A percentile compares a stretch with the other conserved stretches of the same genome.
These are phyloP conservation scores for Trichoderma sp. DNA, from an alignment of 2,329 filamentous ascomycete genomes.

Conservation along the genomic window DNA sequence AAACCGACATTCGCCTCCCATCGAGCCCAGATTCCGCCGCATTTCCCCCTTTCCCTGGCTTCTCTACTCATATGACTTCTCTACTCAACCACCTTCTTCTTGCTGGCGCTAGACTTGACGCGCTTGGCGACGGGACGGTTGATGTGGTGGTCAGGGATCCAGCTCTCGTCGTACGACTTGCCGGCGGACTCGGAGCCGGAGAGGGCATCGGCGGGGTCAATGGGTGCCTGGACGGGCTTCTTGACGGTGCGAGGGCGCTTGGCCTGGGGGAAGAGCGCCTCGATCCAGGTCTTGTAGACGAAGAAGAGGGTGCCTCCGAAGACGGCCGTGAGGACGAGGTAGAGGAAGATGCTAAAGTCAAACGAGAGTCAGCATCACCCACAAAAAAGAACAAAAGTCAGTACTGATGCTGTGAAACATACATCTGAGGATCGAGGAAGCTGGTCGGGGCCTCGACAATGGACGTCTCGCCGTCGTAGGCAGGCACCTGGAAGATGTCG, in stretches of 20 bases:
- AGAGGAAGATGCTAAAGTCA: slow-evolving; percentile 85
- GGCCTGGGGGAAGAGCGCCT: slow-evolving; percentile 90
- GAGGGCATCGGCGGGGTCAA: slow-evolving; percentile 62
- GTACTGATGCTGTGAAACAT: slow-evolving; percentile 43
- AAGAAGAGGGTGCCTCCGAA: slow-evolving; percentile 87
- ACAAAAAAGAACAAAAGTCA: neutral
- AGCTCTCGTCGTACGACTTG: slow-evolving; percentile 85
- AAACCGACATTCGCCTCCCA: neutral
- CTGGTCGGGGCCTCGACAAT: slow-evolving; percentile 89
- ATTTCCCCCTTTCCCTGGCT: no score
- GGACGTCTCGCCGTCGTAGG: slow-evolving; percentile 79
- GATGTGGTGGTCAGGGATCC: slow-evolving; percentile 89
- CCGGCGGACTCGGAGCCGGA: slow-evolving; percentile 72
- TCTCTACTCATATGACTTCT: no score
- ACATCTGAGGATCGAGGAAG: slow-evolving; percentile 96
- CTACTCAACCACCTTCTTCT: slow-evolving; percentile 41
- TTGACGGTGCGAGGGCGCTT: slow-evolving; percentile 66
- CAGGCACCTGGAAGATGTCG: slow-evolving; percentile 72
- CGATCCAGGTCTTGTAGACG: slow-evolving; percentile 98
- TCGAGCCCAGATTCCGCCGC: neutral
- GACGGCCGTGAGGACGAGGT: slow-evolving; percentile 79
- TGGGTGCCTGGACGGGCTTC: slow-evolving; percentile 65
- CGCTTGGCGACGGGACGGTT: slow-evolving; percentile 76
- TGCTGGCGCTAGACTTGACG: slow-evolving; percentile 60
- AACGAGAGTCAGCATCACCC: neutral